A percentile compares a stretch with the other conserved stretches of the same genome.
These are phyloP conservation scores for Apiospora saccharicola DNA, from an alignment of 2,329 filamentous ascomycete species.

Conservation along the genomic window DNA sequence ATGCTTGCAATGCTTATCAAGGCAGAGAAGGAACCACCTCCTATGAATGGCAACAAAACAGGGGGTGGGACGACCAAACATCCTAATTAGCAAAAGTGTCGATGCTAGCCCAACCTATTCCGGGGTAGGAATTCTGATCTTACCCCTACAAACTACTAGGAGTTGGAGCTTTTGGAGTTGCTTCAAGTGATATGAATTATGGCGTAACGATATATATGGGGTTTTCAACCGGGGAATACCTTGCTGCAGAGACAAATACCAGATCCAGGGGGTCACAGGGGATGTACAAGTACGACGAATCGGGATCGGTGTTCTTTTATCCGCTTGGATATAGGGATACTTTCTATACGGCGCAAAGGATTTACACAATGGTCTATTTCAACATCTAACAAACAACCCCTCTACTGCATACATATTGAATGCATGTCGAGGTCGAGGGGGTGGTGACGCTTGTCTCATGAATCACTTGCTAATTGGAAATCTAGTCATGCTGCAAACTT, in stretches of 20 bases:
- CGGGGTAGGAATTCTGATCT: neutral
- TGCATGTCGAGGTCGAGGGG: neutral
- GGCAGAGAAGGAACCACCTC: conserved; percentile 27
- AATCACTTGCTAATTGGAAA: neutral
- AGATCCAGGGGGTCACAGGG: neutral
- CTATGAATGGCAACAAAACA: neutral
- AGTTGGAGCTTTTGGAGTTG: neutral
- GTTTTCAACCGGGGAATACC: neutral
- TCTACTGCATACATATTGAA: neutral
- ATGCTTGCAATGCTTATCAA: conserved; percentile 32
- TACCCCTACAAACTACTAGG: neutral
- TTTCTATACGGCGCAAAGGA: neutral
- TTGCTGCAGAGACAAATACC: neutral
- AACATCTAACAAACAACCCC: neutral
- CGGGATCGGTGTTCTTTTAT: neutral
- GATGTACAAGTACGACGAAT: neutral
- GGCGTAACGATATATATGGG: conserved; percentile 1
- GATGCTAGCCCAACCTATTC: neutral
- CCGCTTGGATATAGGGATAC: neutral
- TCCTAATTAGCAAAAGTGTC: neutral
- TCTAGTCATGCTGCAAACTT: neutral
- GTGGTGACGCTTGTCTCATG: neutral
- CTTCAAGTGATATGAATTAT: neutral
- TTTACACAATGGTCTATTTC: neutral
- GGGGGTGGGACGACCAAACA: neutral